Base-by-base conservation (phyloP, 345 rosid species). In the Hypericum perforatum region DNA sequence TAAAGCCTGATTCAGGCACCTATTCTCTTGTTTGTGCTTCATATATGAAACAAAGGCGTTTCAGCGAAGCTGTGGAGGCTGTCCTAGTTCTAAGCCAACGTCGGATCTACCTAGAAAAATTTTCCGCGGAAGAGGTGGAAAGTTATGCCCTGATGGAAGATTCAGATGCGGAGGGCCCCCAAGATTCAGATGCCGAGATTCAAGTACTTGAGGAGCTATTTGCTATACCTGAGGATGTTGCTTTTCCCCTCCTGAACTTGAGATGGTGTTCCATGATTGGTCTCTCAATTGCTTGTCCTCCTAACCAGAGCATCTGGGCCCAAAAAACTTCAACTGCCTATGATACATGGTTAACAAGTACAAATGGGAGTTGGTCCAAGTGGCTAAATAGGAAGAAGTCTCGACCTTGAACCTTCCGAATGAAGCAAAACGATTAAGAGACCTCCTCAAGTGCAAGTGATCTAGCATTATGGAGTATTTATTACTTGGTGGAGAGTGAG, bases 231-330 rank as follows among this genome's bases (percentile, higher is more conserved):
- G 82, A 71, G 70, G 39, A 68, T 48, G 61, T 76, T 37, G 77
- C 77, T 6, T 73, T 68, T 16, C 84, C 81, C 0, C 74, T 86
- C 52, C 54, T 87, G 73, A 74, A 70, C 56, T 67, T 91, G 65
- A 81, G 98, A 71, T 79, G 89, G 85, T 84, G 95, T 62, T 78
- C 89, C 11, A 74, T 82, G 41, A 55, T 67, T 2, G 95, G 85
- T 43, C 57, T 38, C 42, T 60, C 61, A 13, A 49, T 78, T 60
- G 65, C 78, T 51, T 85, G 95, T 95, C 79, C 78, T 3, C 84
- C 83, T 11, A 74, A 74, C 57, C 70, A 73, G 69, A 85, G 80
- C 66, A 41, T 36, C 0, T 82, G 98, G 87, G 77, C 79, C 11
- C 72, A 45, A 53, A 70, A 74, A 70, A 79, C 81, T 44, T 60